Evolutionary conservation across 805 yeast genomes (phyloP).

Genomic region (Saccharomycopsis sp.): DNA sequence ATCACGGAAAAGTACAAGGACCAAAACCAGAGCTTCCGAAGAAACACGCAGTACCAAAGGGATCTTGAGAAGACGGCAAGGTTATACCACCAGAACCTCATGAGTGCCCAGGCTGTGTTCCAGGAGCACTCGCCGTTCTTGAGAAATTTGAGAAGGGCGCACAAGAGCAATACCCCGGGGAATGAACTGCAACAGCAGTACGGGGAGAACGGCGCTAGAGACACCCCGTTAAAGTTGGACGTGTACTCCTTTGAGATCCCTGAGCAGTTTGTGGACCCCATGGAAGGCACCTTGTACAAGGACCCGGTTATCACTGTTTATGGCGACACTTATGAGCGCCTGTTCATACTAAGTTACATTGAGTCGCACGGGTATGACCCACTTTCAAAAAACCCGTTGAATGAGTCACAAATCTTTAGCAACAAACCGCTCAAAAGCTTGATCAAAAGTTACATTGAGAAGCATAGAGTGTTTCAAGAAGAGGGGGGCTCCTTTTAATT

Average conservation of each 20-base stretch:
- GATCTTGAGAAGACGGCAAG: background rate
- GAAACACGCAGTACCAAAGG: background rate
- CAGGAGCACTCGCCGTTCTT: background rate
- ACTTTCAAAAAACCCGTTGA: conserved; percentile 1
- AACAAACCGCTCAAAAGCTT: background rate
- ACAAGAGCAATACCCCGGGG: background rate
- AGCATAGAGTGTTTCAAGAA: too few relatives aligned
- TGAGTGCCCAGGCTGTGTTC: background rate
- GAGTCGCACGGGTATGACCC: background rate
- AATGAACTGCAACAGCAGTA: background rate
- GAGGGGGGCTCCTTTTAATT: too few relatives aligned
- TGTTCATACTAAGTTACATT: background rate
- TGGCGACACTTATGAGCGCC: conserved; percentile 1
- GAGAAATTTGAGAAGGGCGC: background rate
- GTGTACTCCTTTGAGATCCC: conserved; percentile 1
- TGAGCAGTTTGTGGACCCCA: conserved; percentile 3
- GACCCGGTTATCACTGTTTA: conserved; percentile 3
- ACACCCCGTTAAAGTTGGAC: background rate
- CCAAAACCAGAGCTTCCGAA: background rate
- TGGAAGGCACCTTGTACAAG: background rate
- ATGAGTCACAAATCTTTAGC: background rate
- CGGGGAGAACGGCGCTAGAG: too few relatives aligned
- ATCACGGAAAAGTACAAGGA: background rate
- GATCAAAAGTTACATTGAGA: too few relatives aligned
- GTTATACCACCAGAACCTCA: background rate